Percentiles rank a stretch among this genome's conserved stretches.
Evolutionary conservation across 23 red algal species (phyloP).

Genomic region (Pyropia haitanensis): DNA sequence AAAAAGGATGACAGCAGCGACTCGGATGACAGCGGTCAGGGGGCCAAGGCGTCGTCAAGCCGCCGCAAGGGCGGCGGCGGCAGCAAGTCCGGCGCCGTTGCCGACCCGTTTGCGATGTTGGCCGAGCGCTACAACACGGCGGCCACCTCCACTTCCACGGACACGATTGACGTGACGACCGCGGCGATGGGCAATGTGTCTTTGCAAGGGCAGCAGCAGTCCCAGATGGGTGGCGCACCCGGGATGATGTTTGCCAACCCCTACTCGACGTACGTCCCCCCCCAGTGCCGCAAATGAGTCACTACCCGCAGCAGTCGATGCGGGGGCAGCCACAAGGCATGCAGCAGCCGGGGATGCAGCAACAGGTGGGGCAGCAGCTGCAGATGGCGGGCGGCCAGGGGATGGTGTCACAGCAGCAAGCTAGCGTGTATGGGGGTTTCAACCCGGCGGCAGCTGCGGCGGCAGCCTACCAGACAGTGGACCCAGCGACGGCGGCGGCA

Average conservation of each 20-base stretch:
- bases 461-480: too few relatives aligned
- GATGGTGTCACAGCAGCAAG: conserved; percentile 12
- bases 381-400: conserved; percentile 22
- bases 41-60: too few relatives aligned
- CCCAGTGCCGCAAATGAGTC: conserved; percentile 10
- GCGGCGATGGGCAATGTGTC: conserved; percentile 13
- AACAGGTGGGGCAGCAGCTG: not conserved
- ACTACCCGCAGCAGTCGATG: conserved; percentile 6
- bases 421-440: too few relatives aligned
- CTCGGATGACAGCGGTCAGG: too few relatives aligned
- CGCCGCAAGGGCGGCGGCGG: too few relatives aligned
- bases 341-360: not conserved
- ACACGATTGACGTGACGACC: conserved; percentile 22
- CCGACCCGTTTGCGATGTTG: conserved; percentile 17
- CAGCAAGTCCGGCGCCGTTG: too few relatives aligned
- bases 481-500: too few relatives aligned
- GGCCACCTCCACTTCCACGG: conserved; percentile 6
- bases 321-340: not conserved
- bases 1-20: too few relatives aligned
- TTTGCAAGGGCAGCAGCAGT: conserved; percentile 11
- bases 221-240: conserved; percentile 40
- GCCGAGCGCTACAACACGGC: conserved; percentile 34
- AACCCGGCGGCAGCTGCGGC: too few relatives aligned
- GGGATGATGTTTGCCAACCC: conserved; percentile 63
- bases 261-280: conserved; percentile 25